A percentile compares a stretch with the other conserved stretches of the same genome.
phyloP scores from a whole-genome alignment of 2,329 filamentous ascomycete genomes.

The Colletotrichum chrysophilum region DNA sequence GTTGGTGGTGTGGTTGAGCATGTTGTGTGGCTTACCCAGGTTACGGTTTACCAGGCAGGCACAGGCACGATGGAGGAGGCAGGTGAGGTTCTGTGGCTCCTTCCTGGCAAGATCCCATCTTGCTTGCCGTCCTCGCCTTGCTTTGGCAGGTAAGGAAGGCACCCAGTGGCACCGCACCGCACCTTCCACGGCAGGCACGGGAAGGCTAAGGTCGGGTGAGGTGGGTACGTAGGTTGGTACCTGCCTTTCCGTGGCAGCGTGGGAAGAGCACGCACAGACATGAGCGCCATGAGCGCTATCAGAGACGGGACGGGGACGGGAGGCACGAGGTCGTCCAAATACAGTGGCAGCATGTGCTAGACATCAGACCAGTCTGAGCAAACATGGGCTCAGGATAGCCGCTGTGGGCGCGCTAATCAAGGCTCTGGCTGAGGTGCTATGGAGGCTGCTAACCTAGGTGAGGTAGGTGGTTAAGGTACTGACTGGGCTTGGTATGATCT shows the following conservation, averaged over 20 bases:
- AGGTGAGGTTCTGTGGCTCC: background rate
- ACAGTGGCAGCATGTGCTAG: background rate
- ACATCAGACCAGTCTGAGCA: slow-evolving; percentile 6
- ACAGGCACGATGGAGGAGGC: too few relatives aligned
- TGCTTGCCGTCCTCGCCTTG: background rate
- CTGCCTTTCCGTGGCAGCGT: background rate
- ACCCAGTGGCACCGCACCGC: background rate
- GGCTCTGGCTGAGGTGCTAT: background rate
- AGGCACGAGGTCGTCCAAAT: background rate
- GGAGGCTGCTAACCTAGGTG: background rate
- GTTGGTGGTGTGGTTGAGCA: background rate
- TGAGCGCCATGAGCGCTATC: background rate
- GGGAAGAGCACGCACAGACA: background rate
- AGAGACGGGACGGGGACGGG: background rate
- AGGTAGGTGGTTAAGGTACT: background rate
- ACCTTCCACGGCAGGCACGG: background rate
- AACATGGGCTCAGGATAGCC: background rate
- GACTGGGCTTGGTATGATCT: background rate
- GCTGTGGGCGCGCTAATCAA: background rate
- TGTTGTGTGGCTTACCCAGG: background rate
- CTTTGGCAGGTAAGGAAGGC: background rate
- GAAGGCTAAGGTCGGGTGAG: background rate
- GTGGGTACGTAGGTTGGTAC: background rate
- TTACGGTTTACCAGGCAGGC: background rate
- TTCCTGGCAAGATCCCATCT: background rate